A percentile compares a stretch with the other conserved stretches of the same genome.
phyloP scores from a whole-genome alignment of 2,329 filamentous ascomycete species.

The Periconia sp. region DNA sequence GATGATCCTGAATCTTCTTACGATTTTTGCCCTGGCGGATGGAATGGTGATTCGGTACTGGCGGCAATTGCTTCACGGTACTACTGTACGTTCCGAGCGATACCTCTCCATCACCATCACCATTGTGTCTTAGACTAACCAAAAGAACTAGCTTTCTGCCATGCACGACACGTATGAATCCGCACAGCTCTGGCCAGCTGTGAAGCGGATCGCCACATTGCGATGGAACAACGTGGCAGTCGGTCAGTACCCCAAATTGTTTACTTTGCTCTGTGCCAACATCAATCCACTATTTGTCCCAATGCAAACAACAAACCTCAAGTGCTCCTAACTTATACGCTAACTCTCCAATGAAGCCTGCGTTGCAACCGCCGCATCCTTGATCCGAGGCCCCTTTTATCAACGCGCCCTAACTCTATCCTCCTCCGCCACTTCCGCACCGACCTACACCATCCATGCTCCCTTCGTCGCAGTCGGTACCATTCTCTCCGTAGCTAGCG shows the following conservation, averaged over 20 bases:
- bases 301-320: too few species aligned
- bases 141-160: conserved; percentile 12
- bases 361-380: conserved; percentile 12
- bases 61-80: conserved; percentile 18
- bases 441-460: conserved; percentile 6
- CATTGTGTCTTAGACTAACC: neutral
- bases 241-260: conserved; percentile 10
- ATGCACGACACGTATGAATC: conserved; percentile 24
- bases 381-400: conserved; percentile 20
- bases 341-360: conserved; percentile 9
- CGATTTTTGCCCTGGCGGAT: conserved; percentile 19
- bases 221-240: conserved; percentile 20
- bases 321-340: neutral
- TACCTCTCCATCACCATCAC: neutral
- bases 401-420: conserved; percentile 19
- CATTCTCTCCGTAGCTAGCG: conserved; percentile 13
- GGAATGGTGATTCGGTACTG: conserved; percentile 24
- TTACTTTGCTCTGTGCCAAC: neutral
- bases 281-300: too few species aligned
- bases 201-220: conserved; percentile 12
- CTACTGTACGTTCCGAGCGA: conserved; percentile 11
- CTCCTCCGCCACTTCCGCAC: neutral
- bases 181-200: conserved; percentile 14
- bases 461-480: conserved; percentile 14
- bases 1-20: conserved; percentile 21